Conservation (phyloP, 2,329 filamentous ascomycete species). For the Daldinia sp. region DNA sequence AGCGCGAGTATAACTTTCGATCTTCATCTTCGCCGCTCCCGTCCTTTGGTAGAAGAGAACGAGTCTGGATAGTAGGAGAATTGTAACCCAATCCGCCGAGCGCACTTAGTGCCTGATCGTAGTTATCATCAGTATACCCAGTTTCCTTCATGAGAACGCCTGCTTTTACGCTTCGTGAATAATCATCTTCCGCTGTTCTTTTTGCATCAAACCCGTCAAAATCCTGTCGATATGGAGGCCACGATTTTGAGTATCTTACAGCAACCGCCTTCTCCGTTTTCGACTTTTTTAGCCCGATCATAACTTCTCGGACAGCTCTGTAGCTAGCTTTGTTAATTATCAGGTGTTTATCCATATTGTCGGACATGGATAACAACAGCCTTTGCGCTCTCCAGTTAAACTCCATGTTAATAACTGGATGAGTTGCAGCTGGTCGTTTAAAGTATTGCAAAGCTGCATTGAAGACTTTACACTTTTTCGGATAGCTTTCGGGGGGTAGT, state of each 20-base stretch:
- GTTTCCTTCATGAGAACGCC: constrained; percentile 67
- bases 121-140: constrained; percentile 62
- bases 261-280: constrained; percentile 62
- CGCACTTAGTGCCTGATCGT: constrained; percentile 64
- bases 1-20: constrained; percentile 56
- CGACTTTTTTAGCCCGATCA: constrained; percentile 67
- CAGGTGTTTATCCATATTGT: constrained; percentile 61
- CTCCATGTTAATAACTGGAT: constrained; percentile 55
- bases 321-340: constrained; percentile 66
- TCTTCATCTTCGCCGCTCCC: constrained; percentile 48
- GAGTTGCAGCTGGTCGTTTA: constrained; percentile 51
- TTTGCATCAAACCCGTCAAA: constrained; percentile 71
- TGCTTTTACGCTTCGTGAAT: constrained; percentile 65
- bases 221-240: constrained; percentile 71
- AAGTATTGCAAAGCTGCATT: constrained; percentile 58
- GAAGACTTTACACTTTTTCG: constrained; percentile 54
- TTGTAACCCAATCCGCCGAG: constrained; percentile 65
- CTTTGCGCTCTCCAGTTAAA: constrained; percentile 71
- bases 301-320: constrained; percentile 64
- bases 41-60: constrained; percentile 54
- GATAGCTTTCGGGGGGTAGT: constrained; percentile 46
- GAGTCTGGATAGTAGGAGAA: constrained; percentile 69
- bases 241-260: constrained; percentile 62
- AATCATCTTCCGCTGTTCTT: constrained; percentile 63
- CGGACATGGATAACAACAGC: constrained; percentile 65